Evolutionary conservation across 2,329 filamentous ascomycete species (phyloP).

Genomic region (Cladosporium sp.): DNA sequence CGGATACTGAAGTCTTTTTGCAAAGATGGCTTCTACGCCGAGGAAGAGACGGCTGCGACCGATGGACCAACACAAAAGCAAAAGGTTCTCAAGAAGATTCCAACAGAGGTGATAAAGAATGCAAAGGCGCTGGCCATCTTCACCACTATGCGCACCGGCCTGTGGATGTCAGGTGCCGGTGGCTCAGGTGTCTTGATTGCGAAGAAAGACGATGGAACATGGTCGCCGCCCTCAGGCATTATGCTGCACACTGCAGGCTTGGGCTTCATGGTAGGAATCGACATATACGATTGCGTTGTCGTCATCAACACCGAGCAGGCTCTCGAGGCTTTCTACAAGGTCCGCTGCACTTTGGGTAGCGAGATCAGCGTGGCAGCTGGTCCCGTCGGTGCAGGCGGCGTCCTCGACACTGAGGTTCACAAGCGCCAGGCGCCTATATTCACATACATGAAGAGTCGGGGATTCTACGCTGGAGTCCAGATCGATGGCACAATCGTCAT

Average conservation of each 20-base stretch:
- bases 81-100: conserved; percentile 74
- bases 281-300: conserved; percentile 93
- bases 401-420: conserved; percentile 64
- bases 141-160: conserved; percentile 87
- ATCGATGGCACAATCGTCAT: conserved; percentile 84
- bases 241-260: conserved; percentile 84
- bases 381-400: conserved; percentile 70
- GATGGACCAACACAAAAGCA: conserved; percentile 57
- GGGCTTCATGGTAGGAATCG: conserved; percentile 84
- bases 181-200: conserved; percentile 84
- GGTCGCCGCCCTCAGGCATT: conserved; percentile 88
- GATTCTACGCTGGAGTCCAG: conserved; percentile 81
- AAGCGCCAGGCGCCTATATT: conserved; percentile 68
- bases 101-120: conserved; percentile 74
- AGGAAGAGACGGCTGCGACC: conserved; percentile 40
- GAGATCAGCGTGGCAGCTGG: conserved; percentile 74
- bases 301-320: conserved; percentile 85
- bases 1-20: conserved; percentile 87
- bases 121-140: conserved; percentile 90
- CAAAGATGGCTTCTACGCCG: conserved; percentile 67
- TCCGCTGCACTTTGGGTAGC: conserved; percentile 74
- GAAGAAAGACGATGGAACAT: conserved; percentile 76
- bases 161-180: conserved; percentile 87
- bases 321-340: conserved; percentile 74
- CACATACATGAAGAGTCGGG: conserved; percentile 84